A percentile compares a stretch with the other conserved stretches of the same genome.
phyloP scores from a whole-genome alignment of 2,329 filamentous ascomycete genomes.

The Coniochaeta sp. region DNA sequence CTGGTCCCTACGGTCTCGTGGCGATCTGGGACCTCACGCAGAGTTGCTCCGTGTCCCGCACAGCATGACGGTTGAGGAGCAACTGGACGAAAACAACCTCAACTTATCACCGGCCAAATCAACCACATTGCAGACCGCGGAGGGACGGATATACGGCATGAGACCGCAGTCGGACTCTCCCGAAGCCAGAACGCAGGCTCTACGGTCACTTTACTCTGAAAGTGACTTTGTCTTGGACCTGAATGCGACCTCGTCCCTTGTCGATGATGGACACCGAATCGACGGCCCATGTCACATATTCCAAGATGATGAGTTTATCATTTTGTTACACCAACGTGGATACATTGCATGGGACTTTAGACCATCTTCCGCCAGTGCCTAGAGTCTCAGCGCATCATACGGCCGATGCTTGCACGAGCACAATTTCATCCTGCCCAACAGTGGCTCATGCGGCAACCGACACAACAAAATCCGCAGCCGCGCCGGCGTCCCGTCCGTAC shows the following conservation, averaged over 20 bases:
- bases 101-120: not conserved
- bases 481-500: constrained; percentile 14
- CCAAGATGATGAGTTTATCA: not conserved
- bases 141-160: not conserved
- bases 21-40: not conserved
- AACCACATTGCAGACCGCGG: not conserved
- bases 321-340: not conserved
- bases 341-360: not conserved
- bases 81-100: not conserved
- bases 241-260: not conserved
- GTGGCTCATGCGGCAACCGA: not conserved
- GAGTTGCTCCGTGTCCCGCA: not conserved
- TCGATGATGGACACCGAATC: not conserved
- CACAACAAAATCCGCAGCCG: constrained; percentile 18
- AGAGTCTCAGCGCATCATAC: not conserved
- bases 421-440: not conserved
- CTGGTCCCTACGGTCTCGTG: not conserved
- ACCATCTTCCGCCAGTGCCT: not conserved
- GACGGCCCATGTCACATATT: not conserved
- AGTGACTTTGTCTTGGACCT: not conserved
- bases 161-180: not conserved
- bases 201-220: not conserved
- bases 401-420: too few relatives aligned
- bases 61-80: not conserved
- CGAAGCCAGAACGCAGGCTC: not conserved